Evolutionary conservation across 257 asterid genomes (phyloP).

Genomic region (Fraxinus pennsylvanica): DNA sequence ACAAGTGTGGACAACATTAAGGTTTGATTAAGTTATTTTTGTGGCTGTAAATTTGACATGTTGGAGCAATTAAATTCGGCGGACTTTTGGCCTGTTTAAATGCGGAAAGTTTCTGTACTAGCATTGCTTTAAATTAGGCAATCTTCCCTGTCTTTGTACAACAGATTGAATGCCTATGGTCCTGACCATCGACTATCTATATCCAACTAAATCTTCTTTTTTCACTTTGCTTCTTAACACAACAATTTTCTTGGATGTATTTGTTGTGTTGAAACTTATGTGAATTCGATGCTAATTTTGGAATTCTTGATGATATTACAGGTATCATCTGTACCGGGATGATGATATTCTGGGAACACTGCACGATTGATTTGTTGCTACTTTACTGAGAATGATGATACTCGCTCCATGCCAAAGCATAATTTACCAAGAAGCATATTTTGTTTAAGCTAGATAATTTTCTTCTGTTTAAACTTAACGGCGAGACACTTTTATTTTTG

Average conservation of each 20-base stretch:
- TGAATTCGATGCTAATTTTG: conserved; percentile 1
- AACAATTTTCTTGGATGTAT: background rate
- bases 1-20: background rate
- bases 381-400: background rate
- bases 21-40: background rate
- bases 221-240: too few relatives aligned
- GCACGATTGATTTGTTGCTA: conserved; percentile 32
- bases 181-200: background rate
- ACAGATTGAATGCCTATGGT: background rate
- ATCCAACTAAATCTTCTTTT: too few relatives aligned
- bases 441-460: background rate
- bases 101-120: too few relatives aligned
- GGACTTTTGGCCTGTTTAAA: too few relatives aligned
- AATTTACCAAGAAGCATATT: conserved; percentile 4
- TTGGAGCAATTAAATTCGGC: background rate
- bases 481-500: background rate
- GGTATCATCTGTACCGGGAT: conserved; percentile 60
- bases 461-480: conserved; percentile 9
- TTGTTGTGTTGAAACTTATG: background rate
- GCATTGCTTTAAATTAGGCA: background rate
- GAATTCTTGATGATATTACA: conserved; percentile 25
- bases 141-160: too few relatives aligned
- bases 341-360: conserved; percentile 62
- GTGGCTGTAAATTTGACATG: background rate
- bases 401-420: conserved; percentile 20